Evolutionary conservation across 257 asterid species (phyloP).

Genomic region (Nyctanthes arbortristis): DNA sequence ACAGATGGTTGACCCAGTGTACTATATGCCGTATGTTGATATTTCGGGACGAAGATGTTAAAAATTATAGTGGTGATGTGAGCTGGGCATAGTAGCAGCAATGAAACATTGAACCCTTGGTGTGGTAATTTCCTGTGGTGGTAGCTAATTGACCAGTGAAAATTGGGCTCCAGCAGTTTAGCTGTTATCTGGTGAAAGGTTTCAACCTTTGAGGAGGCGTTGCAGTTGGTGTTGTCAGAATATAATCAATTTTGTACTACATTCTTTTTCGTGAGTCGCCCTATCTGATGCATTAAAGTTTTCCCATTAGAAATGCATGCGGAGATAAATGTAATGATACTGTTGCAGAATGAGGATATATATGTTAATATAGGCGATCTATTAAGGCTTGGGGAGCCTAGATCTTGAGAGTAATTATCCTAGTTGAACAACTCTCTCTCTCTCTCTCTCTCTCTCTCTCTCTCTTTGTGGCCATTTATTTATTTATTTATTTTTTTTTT

Average conservation of each 20-base stretch:
- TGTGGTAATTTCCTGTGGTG: not conserved
- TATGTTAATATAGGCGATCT: not conserved
- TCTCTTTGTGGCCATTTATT: too few species aligned
- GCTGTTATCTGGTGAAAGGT: not conserved
- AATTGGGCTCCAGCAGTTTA: not conserved
- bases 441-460: too few species aligned
- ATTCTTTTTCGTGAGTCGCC: not conserved
- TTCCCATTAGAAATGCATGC: not conserved
- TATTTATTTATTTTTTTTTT: too few species aligned
- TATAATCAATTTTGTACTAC: constrained; percentile 1
- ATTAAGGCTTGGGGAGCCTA: not conserved
- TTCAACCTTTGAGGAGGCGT: not conserved
- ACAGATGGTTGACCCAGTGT: not conserved
- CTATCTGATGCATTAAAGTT: not conserved
- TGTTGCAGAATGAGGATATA: not conserved
- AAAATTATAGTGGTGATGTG: not conserved
- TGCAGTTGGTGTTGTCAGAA: not conserved
- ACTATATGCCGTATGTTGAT: not conserved
- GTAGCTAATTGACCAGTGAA: not conserved
- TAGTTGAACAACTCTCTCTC: too few species aligned
- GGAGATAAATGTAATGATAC: not conserved
- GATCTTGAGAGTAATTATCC: not conserved
- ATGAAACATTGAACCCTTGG: not conserved
- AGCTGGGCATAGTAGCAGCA: not conserved
- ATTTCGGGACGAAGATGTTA: not conserved